These are phyloP conservation scores for Malania oleifera DNA, from an alignment of 164 flowering plant species.

Conservation along the genomic window DNA sequence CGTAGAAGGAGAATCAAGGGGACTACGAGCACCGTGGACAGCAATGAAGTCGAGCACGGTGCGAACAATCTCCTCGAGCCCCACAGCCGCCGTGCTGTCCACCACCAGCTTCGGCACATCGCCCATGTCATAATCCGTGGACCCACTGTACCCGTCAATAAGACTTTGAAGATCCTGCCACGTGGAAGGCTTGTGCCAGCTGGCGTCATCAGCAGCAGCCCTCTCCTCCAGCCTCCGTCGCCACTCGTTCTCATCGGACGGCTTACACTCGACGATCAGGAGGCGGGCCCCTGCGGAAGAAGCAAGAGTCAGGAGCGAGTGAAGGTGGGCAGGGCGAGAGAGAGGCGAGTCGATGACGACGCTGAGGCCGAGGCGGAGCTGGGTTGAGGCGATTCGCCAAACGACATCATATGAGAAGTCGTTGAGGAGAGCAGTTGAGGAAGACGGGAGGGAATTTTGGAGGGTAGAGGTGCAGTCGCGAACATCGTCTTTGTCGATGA, in stretches of 20 bases:
- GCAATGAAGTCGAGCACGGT: constrained; percentile 19
- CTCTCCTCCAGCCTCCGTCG: constrained; percentile 45
- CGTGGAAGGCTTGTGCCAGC: constrained; percentile 74
- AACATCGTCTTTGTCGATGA: constrained; percentile 76
- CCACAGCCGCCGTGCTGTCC: constrained; percentile 45
- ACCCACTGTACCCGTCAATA: constrained; percentile 54
- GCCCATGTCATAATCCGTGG: constrained; percentile 58
- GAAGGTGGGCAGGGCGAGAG: constrained; percentile 50
- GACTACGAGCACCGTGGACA: background rate
- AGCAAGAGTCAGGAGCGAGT: constrained; percentile 31
- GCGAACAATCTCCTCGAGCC: constrained; percentile 26
- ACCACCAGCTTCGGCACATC: constrained; percentile 50
- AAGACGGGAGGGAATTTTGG: constrained; percentile 10
- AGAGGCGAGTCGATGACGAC: constrained; percentile 73
- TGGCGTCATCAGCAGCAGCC: constrained; percentile 13
- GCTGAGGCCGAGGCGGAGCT: constrained; percentile 57
- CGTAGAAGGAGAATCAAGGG: too few relatives aligned
- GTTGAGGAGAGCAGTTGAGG: constrained; percentile 38
- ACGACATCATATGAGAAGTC: constrained; percentile 61
- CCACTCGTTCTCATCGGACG: constrained; percentile 60
- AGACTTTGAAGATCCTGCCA: constrained; percentile 61
- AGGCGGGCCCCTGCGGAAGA: constrained; percentile 26
- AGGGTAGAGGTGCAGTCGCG: constrained; percentile 43
- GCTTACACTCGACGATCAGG: constrained; percentile 56
- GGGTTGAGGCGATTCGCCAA: constrained; percentile 49